Conservation (phyloP, 2,329 filamentous ascomycete genomes). For the Daldinia sp. region DNA sequence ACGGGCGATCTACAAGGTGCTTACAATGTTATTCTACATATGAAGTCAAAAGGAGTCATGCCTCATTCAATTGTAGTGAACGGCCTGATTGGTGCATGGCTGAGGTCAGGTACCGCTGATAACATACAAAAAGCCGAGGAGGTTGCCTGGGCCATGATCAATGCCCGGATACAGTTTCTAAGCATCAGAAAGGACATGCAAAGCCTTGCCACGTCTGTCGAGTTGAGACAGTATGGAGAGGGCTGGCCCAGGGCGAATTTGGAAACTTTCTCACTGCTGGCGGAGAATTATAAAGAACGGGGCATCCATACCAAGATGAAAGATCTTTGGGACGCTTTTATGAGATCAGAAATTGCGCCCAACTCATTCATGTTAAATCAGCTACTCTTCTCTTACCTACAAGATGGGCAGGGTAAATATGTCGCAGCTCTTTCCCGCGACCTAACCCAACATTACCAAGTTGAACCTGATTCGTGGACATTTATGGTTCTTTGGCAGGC, state of each 20-base stretch:
- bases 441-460: constrained; percentile 62
- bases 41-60: constrained; percentile 75
- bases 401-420: constrained; percentile 66
- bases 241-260: constrained; percentile 71
- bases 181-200: constrained; percentile 57
- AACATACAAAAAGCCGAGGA: constrained; percentile 72
- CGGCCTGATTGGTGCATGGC: constrained; percentile 82
- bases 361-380: constrained; percentile 85
- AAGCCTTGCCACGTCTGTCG: constrained; percentile 46
- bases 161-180: constrained; percentile 74
- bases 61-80: constrained; percentile 84
- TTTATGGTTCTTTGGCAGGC: constrained; percentile 76
- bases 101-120: constrained; percentile 70
- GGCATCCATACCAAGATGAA: constrained; percentile 68
- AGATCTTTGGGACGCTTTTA: constrained; percentile 72
- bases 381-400: constrained; percentile 74
- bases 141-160: constrained; percentile 82
- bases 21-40: constrained; percentile 77
- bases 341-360: constrained; percentile 71
- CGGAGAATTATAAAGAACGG: constrained; percentile 77
- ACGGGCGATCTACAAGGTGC: constrained; percentile 78
- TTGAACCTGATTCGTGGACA: constrained; percentile 75
- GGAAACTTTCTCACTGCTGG: constrained; percentile 82
- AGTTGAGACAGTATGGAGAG: constrained; percentile 50
- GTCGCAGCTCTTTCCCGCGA: constrained; percentile 68